Conservation (phyloP, 176 grass and related monocot genomes). For the Poa annua region DNA sequence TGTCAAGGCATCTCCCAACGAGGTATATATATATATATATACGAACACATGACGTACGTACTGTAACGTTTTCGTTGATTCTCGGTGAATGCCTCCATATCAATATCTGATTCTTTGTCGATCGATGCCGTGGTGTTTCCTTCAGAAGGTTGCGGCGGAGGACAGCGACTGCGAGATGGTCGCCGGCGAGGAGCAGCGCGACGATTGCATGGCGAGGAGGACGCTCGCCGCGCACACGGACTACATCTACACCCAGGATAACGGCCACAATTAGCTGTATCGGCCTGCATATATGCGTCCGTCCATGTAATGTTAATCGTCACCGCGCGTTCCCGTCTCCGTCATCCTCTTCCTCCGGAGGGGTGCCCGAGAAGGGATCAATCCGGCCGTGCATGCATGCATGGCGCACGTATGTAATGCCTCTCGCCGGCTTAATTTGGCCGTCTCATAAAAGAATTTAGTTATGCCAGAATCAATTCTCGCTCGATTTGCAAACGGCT, state of each 20-base stretch:
- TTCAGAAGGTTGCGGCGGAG: neutral
- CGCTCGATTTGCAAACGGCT: neutral
- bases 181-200: slow-evolving; percentile 37
- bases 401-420: neutral
- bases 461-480: neutral
- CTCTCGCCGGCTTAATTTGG: neutral
- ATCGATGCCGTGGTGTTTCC: neutral
- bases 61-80: neutral
- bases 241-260: slow-evolving; percentile 85
- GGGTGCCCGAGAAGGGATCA: neutral
- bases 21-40: neutral
- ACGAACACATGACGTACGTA: neutral
- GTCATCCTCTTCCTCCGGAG: neutral
- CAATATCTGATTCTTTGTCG: neutral
- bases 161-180: slow-evolving; percentile 41
- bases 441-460: slow-evolving; percentile 5
- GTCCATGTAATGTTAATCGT: neutral
- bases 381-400: neutral
- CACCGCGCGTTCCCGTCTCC: neutral
- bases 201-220: slow-evolving; percentile 64
- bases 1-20: neutral
- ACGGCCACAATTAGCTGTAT: slow-evolving; percentile 45
- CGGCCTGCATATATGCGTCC: neutral
- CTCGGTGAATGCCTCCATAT: neutral
- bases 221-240: slow-evolving; percentile 73